Percentiles rank a stretch among this genome's conserved stretches.
These are phyloP conservation scores for Colletotrichum melonis DNA, from an alignment of 2,329 filamentous ascomycete species.

Conservation along the genomic window DNA sequence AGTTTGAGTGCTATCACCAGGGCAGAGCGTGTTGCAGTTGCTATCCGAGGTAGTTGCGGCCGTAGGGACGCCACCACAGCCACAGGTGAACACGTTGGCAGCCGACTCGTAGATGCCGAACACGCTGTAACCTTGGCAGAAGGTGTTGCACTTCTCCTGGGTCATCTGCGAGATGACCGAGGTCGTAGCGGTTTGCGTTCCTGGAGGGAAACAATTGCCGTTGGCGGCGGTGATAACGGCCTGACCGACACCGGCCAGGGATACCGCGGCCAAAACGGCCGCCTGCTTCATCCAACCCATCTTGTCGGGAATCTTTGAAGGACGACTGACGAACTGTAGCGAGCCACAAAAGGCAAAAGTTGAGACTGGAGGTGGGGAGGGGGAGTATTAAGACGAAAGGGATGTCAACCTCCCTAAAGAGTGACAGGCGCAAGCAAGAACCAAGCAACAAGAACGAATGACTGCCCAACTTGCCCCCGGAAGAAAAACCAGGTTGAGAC, in stretches of 20 bases:
- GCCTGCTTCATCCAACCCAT: conserved; percentile 26
- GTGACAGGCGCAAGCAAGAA: conserved; percentile 11
- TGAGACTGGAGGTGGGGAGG: neutral
- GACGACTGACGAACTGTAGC: neutral
- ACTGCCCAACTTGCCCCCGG: conserved; percentile 23
- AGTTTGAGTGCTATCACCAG: neutral
- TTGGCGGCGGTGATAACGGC: neutral
- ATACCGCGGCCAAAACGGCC: conserved; percentile 10
- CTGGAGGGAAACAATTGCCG: neutral
- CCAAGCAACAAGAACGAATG: conserved; percentile 26
- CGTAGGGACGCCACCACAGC: neutral
- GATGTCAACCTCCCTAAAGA: neutral
- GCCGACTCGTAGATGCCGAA: neutral
- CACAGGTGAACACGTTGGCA: neutral
- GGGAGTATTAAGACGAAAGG: neutral
- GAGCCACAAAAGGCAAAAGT: conserved; percentile 6
- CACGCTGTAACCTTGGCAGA: neutral
- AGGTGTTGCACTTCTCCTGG: neutral
- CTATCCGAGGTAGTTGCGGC: no score
- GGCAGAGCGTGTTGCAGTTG: neutral
- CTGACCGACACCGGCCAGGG: neutral
- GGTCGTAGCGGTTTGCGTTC: neutral
- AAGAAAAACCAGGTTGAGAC: conserved; percentile 12
- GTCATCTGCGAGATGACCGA: neutral
- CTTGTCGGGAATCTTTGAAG: neutral